Evolutionary conservation across 192 early-diverging fungal genomes (phyloP).

Genomic region (Backusella australiensis): DNA sequence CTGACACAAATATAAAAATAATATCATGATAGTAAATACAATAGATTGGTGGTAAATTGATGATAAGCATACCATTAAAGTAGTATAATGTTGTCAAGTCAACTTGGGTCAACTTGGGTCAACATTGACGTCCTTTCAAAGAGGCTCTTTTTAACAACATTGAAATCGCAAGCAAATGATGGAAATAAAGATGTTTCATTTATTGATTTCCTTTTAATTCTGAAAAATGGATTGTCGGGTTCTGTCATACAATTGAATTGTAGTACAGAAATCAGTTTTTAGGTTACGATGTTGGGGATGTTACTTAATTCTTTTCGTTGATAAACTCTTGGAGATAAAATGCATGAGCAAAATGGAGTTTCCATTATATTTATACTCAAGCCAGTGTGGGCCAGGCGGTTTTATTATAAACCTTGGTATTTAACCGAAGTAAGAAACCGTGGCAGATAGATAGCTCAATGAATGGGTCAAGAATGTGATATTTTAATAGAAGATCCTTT

Average conservation of each 20-base stretch:
- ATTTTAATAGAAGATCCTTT: background rate
- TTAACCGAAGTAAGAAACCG: background rate
- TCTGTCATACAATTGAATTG: background rate
- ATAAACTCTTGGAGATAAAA: background rate
- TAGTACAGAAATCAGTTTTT: background rate
- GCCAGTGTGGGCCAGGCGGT: background rate
- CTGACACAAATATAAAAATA: too few relatives aligned
- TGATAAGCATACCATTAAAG: too few relatives aligned
- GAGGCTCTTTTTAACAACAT: too few relatives aligned
- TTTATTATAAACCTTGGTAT: background rate
- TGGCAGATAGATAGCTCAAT: background rate
- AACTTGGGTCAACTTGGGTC: too few relatives aligned
- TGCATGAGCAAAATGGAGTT: background rate
- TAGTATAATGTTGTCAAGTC: too few relatives aligned
- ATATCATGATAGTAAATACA: too few relatives aligned
- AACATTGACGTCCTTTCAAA: too few relatives aligned
- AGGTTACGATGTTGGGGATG: background rate
- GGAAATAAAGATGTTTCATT: background rate
- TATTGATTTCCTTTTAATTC: too few relatives aligned
- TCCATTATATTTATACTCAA: background rate
- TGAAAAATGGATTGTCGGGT: background rate
- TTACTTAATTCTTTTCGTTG: background rate
- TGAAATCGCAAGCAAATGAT: background rate
- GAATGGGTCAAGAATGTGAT: background rate
- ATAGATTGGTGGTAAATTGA: too few relatives aligned